These are phyloP conservation scores for Populus deltoides DNA, from an alignment of 345 rosid genomes.

Conservation along the genomic window DNA sequence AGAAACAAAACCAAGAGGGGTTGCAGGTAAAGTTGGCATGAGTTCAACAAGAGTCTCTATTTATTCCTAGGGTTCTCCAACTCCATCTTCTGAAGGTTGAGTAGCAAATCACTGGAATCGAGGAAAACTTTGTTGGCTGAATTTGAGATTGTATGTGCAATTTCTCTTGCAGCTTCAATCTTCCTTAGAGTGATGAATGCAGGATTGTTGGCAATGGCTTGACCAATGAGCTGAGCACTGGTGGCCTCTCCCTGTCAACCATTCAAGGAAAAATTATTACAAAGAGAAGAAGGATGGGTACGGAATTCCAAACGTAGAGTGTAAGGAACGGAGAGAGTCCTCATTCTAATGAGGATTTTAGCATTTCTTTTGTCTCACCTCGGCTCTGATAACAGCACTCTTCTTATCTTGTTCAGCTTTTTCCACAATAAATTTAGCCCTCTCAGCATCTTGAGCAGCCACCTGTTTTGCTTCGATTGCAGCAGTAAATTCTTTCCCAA, in stretches of 20 bases:
- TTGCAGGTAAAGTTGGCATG: neutral
- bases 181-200: constrained; percentile 88
- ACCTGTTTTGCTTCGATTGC: constrained; percentile 95
- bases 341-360: too few species aligned
- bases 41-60: constrained; percentile 18
- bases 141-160: constrained; percentile 67
- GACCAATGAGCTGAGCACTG: constrained; percentile 91
- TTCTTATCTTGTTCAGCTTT: constrained; percentile 92
- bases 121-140: constrained; percentile 77
- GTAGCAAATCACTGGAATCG: constrained; percentile 66
- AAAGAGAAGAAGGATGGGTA: neutral
- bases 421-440: constrained; percentile 91
- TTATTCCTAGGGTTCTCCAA: constrained; percentile 43
- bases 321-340: neutral
- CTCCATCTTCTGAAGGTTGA: constrained; percentile 75
- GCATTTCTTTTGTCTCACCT: constrained; percentile 44
- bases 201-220: constrained; percentile 86
- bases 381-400: constrained; percentile 87
- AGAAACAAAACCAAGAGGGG: neutral
- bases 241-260: constrained; percentile 75
- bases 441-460: constrained; percentile 93
- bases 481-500: constrained; percentile 90
- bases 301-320: neutral
- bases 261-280: too few species aligned
- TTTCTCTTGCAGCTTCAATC: constrained; percentile 95